Evolutionary conservation across 1,284 basidiomycete genomes (phyloP).

Genomic region (Malassezia nana): DNA sequence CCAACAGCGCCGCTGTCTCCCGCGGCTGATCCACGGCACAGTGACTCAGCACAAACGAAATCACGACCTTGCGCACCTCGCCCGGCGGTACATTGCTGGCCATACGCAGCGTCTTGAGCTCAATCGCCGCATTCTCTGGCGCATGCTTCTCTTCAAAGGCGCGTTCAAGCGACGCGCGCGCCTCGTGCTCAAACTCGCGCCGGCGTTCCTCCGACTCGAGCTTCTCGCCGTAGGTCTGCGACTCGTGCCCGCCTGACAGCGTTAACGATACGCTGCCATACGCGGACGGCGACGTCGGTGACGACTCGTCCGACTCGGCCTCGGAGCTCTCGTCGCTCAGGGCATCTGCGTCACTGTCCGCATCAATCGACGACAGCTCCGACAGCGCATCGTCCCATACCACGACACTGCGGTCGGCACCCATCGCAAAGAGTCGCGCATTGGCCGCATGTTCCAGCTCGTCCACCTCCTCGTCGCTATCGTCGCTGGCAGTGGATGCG

Average conservation of each 20-base stretch:
- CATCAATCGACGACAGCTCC: conserved; percentile 34
- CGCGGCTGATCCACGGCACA: conserved; percentile 31
- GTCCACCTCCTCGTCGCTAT: conserved; percentile 21
- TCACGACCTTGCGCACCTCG: conserved; percentile 66
- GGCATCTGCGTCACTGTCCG: conserved; percentile 21
- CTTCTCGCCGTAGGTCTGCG: conserved; percentile 33
- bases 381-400: conserved; percentile 25
- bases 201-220: conserved; percentile 28
- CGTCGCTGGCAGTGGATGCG: conserved; percentile 7
- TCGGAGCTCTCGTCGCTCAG: conserved; percentile 16
- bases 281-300: conserved; percentile 20
- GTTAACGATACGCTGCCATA: conserved; percentile 30
- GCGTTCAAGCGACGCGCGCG: conserved; percentile 68
- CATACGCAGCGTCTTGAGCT: conserved; percentile 87
- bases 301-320: conserved; percentile 18
- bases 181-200: conserved; percentile 66
- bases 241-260: conserved; percentile 17
- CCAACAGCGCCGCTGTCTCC: conserved; percentile 35
- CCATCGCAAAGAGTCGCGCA: conserved; percentile 25
- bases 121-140: conserved; percentile 79
- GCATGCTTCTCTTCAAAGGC: conserved; percentile 82
- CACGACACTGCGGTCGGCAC: conserved; percentile 23
- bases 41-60: conserved; percentile 50
- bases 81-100: conserved; percentile 73
- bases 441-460: conserved; percentile 29